These are phyloP conservation scores for Coleophoma cylindrospora DNA, from an alignment of 2,329 filamentous ascomycete species.

Conservation along the genomic window DNA sequence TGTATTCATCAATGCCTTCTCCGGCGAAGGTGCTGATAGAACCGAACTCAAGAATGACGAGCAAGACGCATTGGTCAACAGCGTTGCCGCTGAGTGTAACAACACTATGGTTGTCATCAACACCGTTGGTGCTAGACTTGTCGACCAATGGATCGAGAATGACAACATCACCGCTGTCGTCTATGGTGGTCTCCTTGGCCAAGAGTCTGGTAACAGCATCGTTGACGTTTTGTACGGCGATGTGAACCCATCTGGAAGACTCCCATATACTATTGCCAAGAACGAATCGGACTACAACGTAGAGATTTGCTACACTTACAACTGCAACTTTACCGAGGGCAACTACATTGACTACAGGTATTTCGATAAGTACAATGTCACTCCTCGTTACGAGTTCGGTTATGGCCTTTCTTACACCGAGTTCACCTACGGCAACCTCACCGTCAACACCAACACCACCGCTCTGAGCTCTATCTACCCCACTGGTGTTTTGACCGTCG, in stretches of 20 bases:
- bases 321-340: conserved; percentile 38
- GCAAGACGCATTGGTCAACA: conserved; percentile 34
- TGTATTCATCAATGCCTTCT: conserved; percentile 60
- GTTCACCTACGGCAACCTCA: conserved; percentile 36
- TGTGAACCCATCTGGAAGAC: conserved; percentile 52
- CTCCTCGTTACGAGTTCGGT: conserved; percentile 26
- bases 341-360: conserved; percentile 44
- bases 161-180: conserved; percentile 55
- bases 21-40: conserved; percentile 65
- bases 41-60: conserved; percentile 49
- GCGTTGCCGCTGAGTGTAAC: neutral
- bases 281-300: conserved; percentile 46
- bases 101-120: conserved; percentile 67
- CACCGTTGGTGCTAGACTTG: conserved; percentile 52
- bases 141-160: conserved; percentile 49
- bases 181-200: conserved; percentile 52
- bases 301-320: conserved; percentile 24
- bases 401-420: conserved; percentile 49
- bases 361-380: conserved; percentile 32
- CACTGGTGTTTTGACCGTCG: conserved; percentile 40
- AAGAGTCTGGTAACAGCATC: conserved; percentile 63
- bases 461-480: conserved; percentile 38
- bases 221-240: conserved; percentile 73
- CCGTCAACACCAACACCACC: conserved; percentile 10
- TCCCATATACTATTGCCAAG: conserved; percentile 60